Evolutionary conservation across 2,329 filamentous ascomycete genomes (phyloP).

Genomic region (Whalleya microplaca): DNA sequence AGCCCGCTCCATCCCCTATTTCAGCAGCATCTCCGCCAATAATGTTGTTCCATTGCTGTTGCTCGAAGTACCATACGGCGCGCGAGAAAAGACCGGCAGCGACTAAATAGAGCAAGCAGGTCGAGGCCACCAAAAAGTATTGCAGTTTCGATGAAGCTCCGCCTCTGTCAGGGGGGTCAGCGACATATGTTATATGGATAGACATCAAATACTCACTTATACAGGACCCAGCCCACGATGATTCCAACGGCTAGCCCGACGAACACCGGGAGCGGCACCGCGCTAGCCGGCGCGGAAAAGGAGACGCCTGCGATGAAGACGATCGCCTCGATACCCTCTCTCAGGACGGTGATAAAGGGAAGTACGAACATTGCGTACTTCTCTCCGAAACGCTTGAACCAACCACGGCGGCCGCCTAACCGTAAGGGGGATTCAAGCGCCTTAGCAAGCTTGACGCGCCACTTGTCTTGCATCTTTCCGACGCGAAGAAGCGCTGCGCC

Average conservation of each 20-base stretch:
- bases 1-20: constrained; percentile 65
- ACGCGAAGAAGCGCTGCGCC: constrained; percentile 80
- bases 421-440: constrained; percentile 60
- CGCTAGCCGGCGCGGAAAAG: constrained; percentile 72
- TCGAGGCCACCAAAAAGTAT: constrained; percentile 79
- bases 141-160: constrained; percentile 71
- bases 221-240: constrained; percentile 73
- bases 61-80: constrained; percentile 75
- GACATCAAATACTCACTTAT: constrained; percentile 64
- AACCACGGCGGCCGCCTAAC: constrained; percentile 45
- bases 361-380: constrained; percentile 87
- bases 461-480: constrained; percentile 83
- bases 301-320: constrained; percentile 86
- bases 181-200: neutral
- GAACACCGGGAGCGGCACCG: constrained; percentile 78
- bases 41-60: constrained; percentile 67
- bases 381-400: constrained; percentile 67
- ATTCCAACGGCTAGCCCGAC: constrained; percentile 70
- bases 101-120: constrained; percentile 82
- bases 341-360: constrained; percentile 84
- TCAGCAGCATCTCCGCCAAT: constrained; percentile 61
- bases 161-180: constrained; percentile 44
- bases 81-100: constrained; percentile 81
- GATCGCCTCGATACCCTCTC: constrained; percentile 85
- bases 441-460: constrained; percentile 79